These are phyloP conservation scores for Canavalia ensiformis DNA, from an alignment of 306 rosid genomes.

Conservation along the genomic window DNA sequence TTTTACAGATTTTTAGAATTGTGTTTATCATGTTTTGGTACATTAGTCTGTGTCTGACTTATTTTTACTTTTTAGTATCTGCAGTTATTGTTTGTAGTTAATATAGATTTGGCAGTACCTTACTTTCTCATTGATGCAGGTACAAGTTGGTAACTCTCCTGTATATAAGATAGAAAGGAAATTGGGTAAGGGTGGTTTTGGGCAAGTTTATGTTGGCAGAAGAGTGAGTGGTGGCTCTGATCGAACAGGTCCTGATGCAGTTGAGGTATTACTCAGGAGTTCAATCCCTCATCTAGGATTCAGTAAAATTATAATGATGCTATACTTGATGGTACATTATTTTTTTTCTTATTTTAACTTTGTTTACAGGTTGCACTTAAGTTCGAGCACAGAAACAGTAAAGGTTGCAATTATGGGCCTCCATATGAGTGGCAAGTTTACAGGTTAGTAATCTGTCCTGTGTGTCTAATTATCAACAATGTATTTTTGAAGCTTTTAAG, in stretches of 20 bases:
- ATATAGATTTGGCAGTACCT: constrained; percentile 25
- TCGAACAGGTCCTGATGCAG: constrained; percentile 81
- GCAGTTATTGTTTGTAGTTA: not conserved
- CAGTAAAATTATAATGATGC: constrained; percentile 15
- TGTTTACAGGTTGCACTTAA: constrained; percentile 83
- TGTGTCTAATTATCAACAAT: constrained; percentile 18
- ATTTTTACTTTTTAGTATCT: not conserved
- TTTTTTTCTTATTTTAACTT: constrained; percentile 33
- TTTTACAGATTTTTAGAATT: constrained; percentile 8
- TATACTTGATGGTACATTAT: constrained; percentile 36
- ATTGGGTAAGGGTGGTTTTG: constrained; percentile 97
- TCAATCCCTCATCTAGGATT: constrained; percentile 45
- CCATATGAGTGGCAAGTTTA: constrained; percentile 98
- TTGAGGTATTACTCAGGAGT: constrained; percentile 67
- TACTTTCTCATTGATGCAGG: constrained; percentile 58
- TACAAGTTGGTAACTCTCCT: constrained; percentile 93
- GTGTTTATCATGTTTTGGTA: constrained; percentile 13
- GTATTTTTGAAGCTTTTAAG: constrained; percentile 4
- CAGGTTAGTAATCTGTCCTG: constrained; percentile 59
- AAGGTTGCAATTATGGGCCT: constrained; percentile 96
- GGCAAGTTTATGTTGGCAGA: constrained; percentile 96
- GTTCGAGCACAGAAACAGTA: constrained; percentile 94
- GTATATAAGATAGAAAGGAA: constrained; percentile 86
- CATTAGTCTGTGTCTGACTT: constrained; percentile 3
- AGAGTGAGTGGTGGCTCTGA: constrained; percentile 85